phyloP scores from a whole-genome alignment of 2,329 filamentous ascomycete genomes.

The Fusarium scirpi region DNA sequence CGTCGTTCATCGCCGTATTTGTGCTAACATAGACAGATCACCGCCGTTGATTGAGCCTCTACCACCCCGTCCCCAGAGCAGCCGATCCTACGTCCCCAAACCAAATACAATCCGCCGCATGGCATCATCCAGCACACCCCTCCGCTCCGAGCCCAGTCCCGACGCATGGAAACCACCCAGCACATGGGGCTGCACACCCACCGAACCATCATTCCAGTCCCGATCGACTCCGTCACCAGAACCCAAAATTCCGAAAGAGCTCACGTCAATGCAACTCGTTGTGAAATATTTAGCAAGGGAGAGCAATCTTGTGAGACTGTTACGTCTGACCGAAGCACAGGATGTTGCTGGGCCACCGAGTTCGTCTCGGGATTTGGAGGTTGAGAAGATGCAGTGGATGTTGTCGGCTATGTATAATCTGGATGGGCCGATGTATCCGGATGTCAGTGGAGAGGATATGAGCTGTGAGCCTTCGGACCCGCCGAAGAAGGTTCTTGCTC shows the following conservation, averaged over 20 bases:
- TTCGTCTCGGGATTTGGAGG: slow-evolving; percentile 52
- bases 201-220: slow-evolving; percentile 6
- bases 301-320: slow-evolving; percentile 15
- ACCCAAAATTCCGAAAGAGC: neutral
- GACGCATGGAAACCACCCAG: slow-evolving; percentile 31
- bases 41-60: neutral
- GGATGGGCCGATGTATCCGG: slow-evolving; percentile 38
- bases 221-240: slow-evolving; percentile 1
- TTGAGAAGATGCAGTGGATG: slow-evolving; percentile 71
- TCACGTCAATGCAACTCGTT: slow-evolving; percentile 19
- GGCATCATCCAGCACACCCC: slow-evolving; percentile 18
- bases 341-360: neutral
- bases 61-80: slow-evolving; percentile 19
- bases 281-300: slow-evolving; percentile 18
- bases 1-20: fast-evolving
- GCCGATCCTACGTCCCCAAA: slow-evolving; percentile 1
- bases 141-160: neutral
- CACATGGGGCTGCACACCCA: slow-evolving; percentile 29
- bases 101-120: slow-evolving; percentile 10
- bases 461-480: slow-evolving; percentile 43
- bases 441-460: slow-evolving; percentile 7
- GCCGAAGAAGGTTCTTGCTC: slow-evolving; percentile 28
- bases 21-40: slow-evolving; percentile 8
- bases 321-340: slow-evolving; percentile 16
- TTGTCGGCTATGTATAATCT: slow-evolving; percentile 66